phyloP scores from a whole-genome alignment of 768 basidiomycete species.

The Kwoniella newhampshirensis region DNA sequence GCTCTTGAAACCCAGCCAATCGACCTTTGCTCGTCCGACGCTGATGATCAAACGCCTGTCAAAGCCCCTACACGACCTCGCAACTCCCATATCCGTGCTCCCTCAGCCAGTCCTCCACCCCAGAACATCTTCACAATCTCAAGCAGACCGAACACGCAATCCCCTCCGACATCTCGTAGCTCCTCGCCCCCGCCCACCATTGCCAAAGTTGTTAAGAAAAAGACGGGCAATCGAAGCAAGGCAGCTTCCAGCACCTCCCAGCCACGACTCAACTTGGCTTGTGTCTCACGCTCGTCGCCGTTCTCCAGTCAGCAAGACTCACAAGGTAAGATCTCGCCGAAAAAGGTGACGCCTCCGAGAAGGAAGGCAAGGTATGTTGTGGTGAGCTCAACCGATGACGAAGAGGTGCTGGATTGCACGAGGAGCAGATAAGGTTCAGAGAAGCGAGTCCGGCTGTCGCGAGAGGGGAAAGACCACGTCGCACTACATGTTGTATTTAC shows the following conservation, averaged over 20 bases:
- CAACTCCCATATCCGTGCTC: not conserved
- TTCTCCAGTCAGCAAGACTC: not conserved
- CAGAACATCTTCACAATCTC: not conserved
- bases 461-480: too few species aligned
- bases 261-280: not conserved
- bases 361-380: slow-evolving; percentile 14
- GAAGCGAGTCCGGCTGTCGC: too few species aligned
- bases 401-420: slow-evolving; percentile 24
- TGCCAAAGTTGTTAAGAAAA: not conserved
- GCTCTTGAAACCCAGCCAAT: slow-evolving; percentile 12
- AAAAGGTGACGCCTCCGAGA: not conserved
- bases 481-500: too few species aligned
- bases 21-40: slow-evolving; percentile 13
- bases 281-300: not conserved
- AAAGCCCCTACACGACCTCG: not conserved
- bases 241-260: not conserved
- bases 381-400: slow-evolving; percentile 13
- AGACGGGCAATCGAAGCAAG: not conserved
- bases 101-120: not conserved
- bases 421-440: not conserved
- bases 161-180: not conserved
- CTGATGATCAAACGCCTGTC: slow-evolving; percentile 10
- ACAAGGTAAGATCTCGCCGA: slow-evolving; percentile 3
- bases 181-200: not conserved
- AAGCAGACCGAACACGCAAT: not conserved